Conservation (phyloP, 306 rosid genomes). For the Prunus salicina region DNA sequence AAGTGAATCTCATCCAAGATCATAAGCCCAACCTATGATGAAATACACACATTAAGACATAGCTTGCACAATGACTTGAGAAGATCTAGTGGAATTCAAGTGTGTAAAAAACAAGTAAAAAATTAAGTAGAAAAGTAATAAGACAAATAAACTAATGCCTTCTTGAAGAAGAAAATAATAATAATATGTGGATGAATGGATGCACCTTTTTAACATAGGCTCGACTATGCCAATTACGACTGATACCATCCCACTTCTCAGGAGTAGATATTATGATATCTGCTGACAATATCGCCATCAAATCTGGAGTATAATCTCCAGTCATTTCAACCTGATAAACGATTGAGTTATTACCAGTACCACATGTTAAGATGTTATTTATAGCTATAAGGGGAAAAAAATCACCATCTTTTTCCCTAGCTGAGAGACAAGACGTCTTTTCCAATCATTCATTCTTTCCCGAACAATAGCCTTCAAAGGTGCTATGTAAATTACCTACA, state of each 20-base stretch:
- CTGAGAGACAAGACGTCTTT: slow-evolving; percentile 71
- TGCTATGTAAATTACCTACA: slow-evolving; percentile 95
- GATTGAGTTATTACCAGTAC: slow-evolving; percentile 20
- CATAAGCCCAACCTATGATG: slow-evolving; percentile 82
- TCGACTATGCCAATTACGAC: slow-evolving; percentile 98
- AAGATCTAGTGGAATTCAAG: slow-evolving; percentile 20
- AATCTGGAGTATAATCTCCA: slow-evolving; percentile 94
- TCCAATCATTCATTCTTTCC: slow-evolving; percentile 98
- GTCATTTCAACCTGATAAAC: slow-evolving; percentile 93
- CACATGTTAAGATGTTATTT: slow-evolving; percentile 3
- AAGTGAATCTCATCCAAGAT: slow-evolving; percentile 96
- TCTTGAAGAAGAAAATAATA: background rate
- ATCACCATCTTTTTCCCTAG: slow-evolving; percentile 82
- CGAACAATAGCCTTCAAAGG: slow-evolving; percentile 98
- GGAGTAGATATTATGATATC: slow-evolving; percentile 95
- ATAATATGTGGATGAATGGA: background rate
- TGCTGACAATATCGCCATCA: slow-evolving; percentile 89
- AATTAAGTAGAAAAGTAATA: background rate
- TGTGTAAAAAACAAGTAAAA: background rate
- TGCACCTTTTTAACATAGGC: slow-evolving; percentile 86
- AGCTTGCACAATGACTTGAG: slow-evolving; percentile 8
- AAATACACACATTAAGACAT: slow-evolving; percentile 9
- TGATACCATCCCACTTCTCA: slow-evolving; percentile 99
- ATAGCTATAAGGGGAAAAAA: background rate
- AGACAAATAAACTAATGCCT: background rate